Percentiles rank a stretch among this genome's conserved stretches.
Conservation (phyloP, 371 early-diverging fungal species). For the Mucor piriformis region DNA sequence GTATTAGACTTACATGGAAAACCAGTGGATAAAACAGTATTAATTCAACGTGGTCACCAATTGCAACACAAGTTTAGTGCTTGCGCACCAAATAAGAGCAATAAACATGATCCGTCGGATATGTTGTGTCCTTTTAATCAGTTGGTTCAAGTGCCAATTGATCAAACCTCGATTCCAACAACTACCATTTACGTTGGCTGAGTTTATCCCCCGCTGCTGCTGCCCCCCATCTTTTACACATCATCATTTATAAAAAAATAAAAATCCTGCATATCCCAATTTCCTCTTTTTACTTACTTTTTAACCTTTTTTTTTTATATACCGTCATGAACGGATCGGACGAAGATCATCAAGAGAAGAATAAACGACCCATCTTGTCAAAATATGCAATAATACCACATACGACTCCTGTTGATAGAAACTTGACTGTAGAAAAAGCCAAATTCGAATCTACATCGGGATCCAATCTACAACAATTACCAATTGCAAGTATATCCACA, state of each 20-base stretch:
- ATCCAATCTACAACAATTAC: not conserved
- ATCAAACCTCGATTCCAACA: not conserved
- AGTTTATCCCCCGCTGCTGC: not conserved
- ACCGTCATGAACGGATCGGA: slow-evolving; percentile 23
- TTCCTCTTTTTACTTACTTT: slow-evolving; percentile 1
- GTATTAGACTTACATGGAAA: slow-evolving; percentile 62
- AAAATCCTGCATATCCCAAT: not conserved
- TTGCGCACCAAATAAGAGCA: slow-evolving; percentile 36
- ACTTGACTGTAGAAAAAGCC: slow-evolving; percentile 47
- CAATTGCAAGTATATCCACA: slow-evolving; percentile 11
- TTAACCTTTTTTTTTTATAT: slow-evolving; percentile 10
- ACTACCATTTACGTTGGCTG: not conserved
- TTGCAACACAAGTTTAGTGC: slow-evolving; percentile 56
- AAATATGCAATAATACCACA: slow-evolving; percentile 7
- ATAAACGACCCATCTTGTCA: slow-evolving; percentile 10
- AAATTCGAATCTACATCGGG: slow-evolving; percentile 4
- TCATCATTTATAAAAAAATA: not conserved
- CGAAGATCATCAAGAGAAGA: slow-evolving; percentile 22
- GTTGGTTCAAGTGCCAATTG: slow-evolving; percentile 12
- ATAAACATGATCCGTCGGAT: slow-evolving; percentile 49
- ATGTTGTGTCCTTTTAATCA: slow-evolving; percentile 45
- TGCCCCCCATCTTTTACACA: not conserved
- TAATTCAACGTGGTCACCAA: slow-evolving; percentile 43
- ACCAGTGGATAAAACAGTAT: slow-evolving; percentile 22
- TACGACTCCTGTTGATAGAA: slow-evolving; percentile 30